Percentiles rank a stretch among this genome's conserved stretches.
phyloP scores from a whole-genome alignment of 306 rosid species.

The Cucurbita ficifolia region DNA sequence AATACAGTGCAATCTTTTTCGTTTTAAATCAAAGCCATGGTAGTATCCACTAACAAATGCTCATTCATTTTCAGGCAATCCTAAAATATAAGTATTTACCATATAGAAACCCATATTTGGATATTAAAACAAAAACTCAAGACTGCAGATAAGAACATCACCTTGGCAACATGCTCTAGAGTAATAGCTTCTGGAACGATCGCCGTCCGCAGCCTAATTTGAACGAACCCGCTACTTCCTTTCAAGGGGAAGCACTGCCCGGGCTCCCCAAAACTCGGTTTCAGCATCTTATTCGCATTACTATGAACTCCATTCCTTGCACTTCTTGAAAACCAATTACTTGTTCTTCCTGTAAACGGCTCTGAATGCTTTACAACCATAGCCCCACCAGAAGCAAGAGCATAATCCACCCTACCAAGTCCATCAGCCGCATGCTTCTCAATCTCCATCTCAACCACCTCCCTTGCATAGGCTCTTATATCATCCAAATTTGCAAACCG shows the following conservation, averaged over 20 bases:
- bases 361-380: conserved; percentile 61
- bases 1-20: not conserved
- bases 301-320: conserved; percentile 27
- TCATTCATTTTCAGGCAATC: not conserved
- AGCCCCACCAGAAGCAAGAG: conserved; percentile 56
- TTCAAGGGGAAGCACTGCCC: conserved; percentile 88
- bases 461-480: conserved; percentile 56
- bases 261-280: conserved; percentile 90
- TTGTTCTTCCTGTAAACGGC: conserved; percentile 22
- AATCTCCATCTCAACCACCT: conserved; percentile 54
- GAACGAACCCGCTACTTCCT: conserved; percentile 67
- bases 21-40: not conserved
- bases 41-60: not conserved
- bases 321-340: conserved; percentile 32
- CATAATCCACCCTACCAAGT: conserved; percentile 75
- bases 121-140: not conserved
- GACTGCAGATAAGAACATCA: conserved; percentile 9
- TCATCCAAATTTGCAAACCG: conserved; percentile 48
- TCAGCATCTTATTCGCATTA: conserved; percentile 61
- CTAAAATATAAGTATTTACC: not conserved
- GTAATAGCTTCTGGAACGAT: conserved; percentile 83
- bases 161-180: conserved; percentile 93
- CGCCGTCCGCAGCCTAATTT: conserved; percentile 60
- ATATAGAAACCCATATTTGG: not conserved
- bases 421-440: conserved; percentile 91